Evolutionary conservation across 2,329 filamentous ascomycete genomes (phyloP).

Genomic region (Calonectria henricotiae): DNA sequence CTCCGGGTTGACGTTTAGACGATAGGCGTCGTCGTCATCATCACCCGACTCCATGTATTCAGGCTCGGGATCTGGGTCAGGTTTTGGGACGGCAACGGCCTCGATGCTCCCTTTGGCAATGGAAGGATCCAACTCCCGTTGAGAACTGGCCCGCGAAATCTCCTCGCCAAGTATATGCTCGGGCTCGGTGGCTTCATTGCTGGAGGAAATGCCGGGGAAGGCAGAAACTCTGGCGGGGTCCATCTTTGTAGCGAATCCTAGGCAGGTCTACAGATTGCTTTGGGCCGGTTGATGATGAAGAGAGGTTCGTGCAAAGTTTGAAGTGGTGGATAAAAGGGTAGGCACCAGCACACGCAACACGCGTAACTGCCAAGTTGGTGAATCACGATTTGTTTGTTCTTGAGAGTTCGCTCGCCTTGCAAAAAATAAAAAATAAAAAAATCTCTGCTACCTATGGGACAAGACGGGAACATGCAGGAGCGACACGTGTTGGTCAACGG

Average conservation of each 20-base stretch:
- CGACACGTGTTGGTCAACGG: not conserved
- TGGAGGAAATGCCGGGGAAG: not conserved
- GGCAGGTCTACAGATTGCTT: not conserved
- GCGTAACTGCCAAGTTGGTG: not conserved
- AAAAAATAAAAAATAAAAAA: not conserved
- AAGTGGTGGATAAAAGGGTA: not conserved
- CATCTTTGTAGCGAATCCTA: not conserved
- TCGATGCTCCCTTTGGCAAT: not conserved
- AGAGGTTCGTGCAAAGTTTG: not conserved
- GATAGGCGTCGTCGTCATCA: conserved; percentile 49
- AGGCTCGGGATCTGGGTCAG: not conserved
- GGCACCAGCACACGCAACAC: not conserved
- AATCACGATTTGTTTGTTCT: not conserved
- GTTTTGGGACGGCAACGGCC: not conserved
- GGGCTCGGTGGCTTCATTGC: not conserved
- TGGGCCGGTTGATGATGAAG: not conserved
- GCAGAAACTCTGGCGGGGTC: not conserved
- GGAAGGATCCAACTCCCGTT: not conserved
- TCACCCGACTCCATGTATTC: conserved; percentile 46
- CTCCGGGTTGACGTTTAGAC: conserved; percentile 52
- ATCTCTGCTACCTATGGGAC: not conserved
- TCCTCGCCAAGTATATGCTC: not conserved
- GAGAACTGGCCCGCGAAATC: not conserved
- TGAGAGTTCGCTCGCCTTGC: not conserved
- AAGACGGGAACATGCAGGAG: conserved; percentile 4